Conservation (phyloP, 306 rosid species). For the Lathyrus sativus region DNA sequence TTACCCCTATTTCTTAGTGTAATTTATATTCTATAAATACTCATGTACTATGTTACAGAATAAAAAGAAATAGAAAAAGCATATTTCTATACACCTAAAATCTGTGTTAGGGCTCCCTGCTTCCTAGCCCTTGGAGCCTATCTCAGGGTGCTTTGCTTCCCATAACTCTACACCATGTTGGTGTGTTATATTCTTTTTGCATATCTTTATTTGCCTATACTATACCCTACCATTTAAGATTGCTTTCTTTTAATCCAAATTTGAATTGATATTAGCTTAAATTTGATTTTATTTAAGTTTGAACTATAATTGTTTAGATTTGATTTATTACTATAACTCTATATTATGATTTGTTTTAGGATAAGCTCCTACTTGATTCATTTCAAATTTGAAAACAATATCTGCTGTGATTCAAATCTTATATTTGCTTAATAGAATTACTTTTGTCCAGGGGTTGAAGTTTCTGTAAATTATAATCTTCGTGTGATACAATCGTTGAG, state of each 20-base stretch:
- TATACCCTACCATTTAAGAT: no score
- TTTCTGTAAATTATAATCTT: not conserved
- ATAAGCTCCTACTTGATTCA: not conserved
- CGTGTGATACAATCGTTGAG: not conserved
- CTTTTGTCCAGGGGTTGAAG: not conserved
- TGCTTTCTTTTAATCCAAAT: not conserved
- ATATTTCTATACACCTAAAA: no score
- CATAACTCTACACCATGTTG: not conserved
- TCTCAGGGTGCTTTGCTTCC: not conserved
- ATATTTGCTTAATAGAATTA: not conserved
- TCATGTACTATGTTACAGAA: no score
- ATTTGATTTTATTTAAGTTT: not conserved
- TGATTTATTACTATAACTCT: not conserved
- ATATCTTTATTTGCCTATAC: no score
- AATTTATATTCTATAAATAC: no score
- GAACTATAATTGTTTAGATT: not conserved
- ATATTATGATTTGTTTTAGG: not conserved
- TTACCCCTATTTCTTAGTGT: no score
- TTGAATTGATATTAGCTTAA: not conserved
- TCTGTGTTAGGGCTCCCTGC: not conserved
- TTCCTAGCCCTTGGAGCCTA: not conserved
- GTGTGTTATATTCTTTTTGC: no score
- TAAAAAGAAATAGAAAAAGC: no score
- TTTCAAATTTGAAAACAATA: conserved; percentile 3
- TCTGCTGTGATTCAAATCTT: not conserved